phyloP scores from a whole-genome alignment of 495 filamentous ascomycete genomes.

The Chaetomidium leptoderma region DNA sequence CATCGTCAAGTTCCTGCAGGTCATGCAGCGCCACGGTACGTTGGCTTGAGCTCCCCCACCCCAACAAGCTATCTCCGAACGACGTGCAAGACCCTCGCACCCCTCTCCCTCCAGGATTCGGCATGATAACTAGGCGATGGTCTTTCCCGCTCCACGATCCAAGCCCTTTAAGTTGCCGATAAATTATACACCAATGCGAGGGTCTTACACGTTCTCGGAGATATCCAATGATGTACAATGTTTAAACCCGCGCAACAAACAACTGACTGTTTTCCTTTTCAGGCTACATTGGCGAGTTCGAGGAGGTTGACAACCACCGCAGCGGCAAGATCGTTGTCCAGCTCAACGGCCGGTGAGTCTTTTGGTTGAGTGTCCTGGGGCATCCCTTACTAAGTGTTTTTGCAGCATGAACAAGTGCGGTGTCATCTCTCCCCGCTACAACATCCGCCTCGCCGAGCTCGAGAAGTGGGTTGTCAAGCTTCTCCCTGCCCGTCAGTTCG shows the following conservation, averaged over 20 bases:
- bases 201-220: slow-evolving; percentile 95
- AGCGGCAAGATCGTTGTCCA: slow-evolving; percentile 98
- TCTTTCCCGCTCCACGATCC: slow-evolving; percentile 71
- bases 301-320: slow-evolving; percentile 98
- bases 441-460: slow-evolving; percentile 92
- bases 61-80: not conserved
- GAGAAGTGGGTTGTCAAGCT: slow-evolving; percentile 99
- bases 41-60: slow-evolving; percentile 48
- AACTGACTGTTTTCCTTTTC: slow-evolving; percentile 47
- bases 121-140: slow-evolving; percentile 99
- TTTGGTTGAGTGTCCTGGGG: slow-evolving; percentile 26
- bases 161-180: slow-evolving; percentile 99
- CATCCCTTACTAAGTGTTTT: slow-evolving; percentile 3
- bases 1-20: slow-evolving; percentile 96
- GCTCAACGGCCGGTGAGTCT: slow-evolving; percentile 74
- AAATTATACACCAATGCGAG: slow-evolving; percentile 58
- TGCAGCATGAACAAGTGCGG: slow-evolving; percentile 92
- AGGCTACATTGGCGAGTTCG: slow-evolving; percentile 99
- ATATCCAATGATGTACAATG: slow-evolving; percentile 66
- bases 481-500: slow-evolving; percentile 97
- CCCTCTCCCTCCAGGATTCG: slow-evolving; percentile 47
- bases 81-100: slow-evolving; percentile 27
- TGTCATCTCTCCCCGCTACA: slow-evolving; percentile 98
- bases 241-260: slow-evolving; percentile 88
- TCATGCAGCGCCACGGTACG: slow-evolving; percentile 99